Evolutionary conservation across 176 grass and related monocot species (phyloP).

Genomic region (Aegilops bicornis): DNA sequence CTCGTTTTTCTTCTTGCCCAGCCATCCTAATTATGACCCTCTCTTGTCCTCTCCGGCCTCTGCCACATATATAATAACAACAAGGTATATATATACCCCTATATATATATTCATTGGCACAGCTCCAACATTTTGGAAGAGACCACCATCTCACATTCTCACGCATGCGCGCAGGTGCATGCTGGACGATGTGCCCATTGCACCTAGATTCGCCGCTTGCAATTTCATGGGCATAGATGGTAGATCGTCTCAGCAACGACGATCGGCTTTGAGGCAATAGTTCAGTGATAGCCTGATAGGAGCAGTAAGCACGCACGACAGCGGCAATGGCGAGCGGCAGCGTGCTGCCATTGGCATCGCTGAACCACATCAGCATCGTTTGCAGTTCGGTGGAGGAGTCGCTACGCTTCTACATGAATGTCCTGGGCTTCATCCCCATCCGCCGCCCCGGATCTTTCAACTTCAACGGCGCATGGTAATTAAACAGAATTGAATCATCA

Average conservation of each 20-base stretch:
- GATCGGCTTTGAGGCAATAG: not conserved
- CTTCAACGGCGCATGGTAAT: constrained; percentile 82
- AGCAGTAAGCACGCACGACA: constrained; percentile 30
- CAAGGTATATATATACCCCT: not conserved
- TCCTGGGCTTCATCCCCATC: constrained; percentile 77
- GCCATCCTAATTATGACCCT: not conserved
- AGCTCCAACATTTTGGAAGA: not conserved
- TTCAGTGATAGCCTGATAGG: not conserved
- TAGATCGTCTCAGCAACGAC: not conserved
- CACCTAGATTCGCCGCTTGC: constrained; percentile 12
- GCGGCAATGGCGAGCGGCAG: not conserved
- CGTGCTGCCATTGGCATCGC: constrained; percentile 69
- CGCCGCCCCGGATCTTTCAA: constrained; percentile 65
- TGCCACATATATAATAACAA: not conserved
- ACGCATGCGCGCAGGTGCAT: not conserved
- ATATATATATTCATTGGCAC: not conserved
- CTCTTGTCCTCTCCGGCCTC: not conserved
- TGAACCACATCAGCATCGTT: constrained; percentile 87
- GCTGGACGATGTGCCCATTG: constrained; percentile 6
- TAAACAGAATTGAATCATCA: not conserved
- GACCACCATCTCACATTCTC: not conserved
- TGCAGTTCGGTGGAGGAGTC: constrained; percentile 75
- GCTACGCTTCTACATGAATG: constrained; percentile 68
- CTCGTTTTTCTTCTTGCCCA: not conserved
- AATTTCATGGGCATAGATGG: not conserved